Evolutionary conservation across 257 asterid species (phyloP).

Genomic region (Paulownia fortunei): DNA sequence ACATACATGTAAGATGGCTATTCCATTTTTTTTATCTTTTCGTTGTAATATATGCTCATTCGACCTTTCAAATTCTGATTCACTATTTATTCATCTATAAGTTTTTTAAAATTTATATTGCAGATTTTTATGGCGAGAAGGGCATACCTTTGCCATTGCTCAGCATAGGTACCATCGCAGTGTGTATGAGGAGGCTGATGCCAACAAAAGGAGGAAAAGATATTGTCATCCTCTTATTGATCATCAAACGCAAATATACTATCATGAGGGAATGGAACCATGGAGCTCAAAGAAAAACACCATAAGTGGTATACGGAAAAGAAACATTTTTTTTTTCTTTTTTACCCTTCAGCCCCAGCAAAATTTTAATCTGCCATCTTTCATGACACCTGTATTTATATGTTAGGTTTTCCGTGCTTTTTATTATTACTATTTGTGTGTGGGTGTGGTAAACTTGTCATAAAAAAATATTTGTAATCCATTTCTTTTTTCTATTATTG

Average conservation of each 20-base stretch:
- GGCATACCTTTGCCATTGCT: conserved; percentile 58
- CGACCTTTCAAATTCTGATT: not conserved
- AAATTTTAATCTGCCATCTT: not conserved
- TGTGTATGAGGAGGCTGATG: conserved; percentile 59
- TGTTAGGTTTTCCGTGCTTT: too few species aligned
- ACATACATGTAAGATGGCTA: too few species aligned
- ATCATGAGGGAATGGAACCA: conserved; percentile 54
- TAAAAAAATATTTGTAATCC: too few species aligned
- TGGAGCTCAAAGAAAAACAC: conserved; percentile 50
- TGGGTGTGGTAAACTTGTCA: too few species aligned
- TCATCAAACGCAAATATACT: conserved; percentile 53
- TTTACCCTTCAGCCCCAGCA: too few species aligned
- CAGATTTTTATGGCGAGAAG: conserved; percentile 60
- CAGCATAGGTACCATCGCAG: conserved; percentile 54
- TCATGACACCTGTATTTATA: not conserved
- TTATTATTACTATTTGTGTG: too few species aligned
- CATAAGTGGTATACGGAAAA: conserved; percentile 38
- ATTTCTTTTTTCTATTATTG: too few species aligned
- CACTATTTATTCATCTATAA: not conserved
- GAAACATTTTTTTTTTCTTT: not conserved
- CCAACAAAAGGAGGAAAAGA: conserved; percentile 58
- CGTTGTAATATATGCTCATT: not conserved
- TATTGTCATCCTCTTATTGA: conserved; percentile 62
- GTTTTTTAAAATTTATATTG: not conserved
- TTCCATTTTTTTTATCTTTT: too few species aligned